Evolutionary conservation across 129 eudicot species (phyloP), one percentile per base, ranked within the genome.

Genomic region (Ambrosia artemisiifolia): DNA sequence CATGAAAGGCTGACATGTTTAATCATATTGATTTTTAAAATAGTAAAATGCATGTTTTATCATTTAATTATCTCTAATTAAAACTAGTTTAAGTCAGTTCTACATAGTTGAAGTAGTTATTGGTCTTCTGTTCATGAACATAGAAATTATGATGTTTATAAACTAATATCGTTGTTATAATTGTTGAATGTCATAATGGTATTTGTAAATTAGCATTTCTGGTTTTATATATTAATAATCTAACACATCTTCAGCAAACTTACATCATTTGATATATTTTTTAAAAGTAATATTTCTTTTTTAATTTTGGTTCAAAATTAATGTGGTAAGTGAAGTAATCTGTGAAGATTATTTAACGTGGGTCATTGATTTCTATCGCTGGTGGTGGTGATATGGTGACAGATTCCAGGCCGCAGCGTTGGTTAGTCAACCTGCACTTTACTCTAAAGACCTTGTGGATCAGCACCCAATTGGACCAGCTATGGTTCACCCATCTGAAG

Each of bases 331-430:
- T n/a, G n/a, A n/a, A n/a, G n/a, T n/a, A n/a, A n/a, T n/a, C n/a
- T n/a, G n/a, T n/a, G n/a, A n/a, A n/a, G n/a, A n/a, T n/a, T n/a
- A n/a, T n/a, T n/a, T n/a, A 81, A 40, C 88, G 95, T 5, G 92
- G 90, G 18, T 92, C 98, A 8, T 3, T 87, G 14, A 35, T 85
- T 73, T 89, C 96, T 56, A 62, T 87, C 61, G 78, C 83, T n/a
- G 95, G 79, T 24, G 98, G 76, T 71, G 76, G 71, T 34, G 79
- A 67, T 28, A 80, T 70, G 34, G 72, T 79, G 34, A 80, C 75
- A 17, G 79, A 59, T 67, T 79, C 36, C 83, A 79, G 75, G 83
- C 79, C 57, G 79, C 83, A 17, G 83, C 83, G 10, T 73, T 79
- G 75, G 83, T 79, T 38, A 79, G 83, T 59, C 83, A 73, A 18